Evolutionary conservation across 2,329 filamentous ascomycete species (phyloP).

Genomic region (Aureobasidium sp.): DNA sequence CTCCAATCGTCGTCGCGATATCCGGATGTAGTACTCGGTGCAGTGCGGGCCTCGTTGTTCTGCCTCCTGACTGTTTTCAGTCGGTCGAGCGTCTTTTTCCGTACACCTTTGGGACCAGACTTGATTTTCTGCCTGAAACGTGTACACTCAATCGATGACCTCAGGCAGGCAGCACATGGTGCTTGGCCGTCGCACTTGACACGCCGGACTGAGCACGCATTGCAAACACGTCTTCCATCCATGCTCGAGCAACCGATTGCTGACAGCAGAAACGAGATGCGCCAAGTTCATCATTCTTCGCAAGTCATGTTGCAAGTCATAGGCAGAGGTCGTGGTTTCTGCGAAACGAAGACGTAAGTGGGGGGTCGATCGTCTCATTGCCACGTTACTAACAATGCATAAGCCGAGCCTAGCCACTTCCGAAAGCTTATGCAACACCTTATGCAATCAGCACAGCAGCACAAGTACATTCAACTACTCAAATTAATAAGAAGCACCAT

Average conservation of each 20-base stretch:
- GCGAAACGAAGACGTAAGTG: not conserved
- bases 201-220: conserved; percentile 17
- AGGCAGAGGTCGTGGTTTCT: too few species aligned
- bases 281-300: not conserved
- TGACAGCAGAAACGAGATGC: not conserved
- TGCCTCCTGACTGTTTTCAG: not conserved
- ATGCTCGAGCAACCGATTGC: not conserved
- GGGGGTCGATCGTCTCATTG: not conserved
- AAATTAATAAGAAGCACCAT: too few species aligned
- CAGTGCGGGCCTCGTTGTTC: not conserved
- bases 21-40: not conserved
- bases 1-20: not conserved
- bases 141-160: conserved; percentile 14
- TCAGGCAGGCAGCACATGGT: conserved; percentile 14
- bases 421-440: not conserved
- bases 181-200: conserved; percentile 17
- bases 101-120: conserved; percentile 15
- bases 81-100: conserved; percentile 11
- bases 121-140: conserved; percentile 11
- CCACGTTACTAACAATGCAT: not conserved
- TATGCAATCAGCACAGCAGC: not conserved
- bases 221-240: conserved; percentile 14
- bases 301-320: not conserved
- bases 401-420: not conserved
- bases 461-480: too few species aligned